phyloP scores from a whole-genome alignment of 148 eudicot species.

The Rheum nobile region DNA sequence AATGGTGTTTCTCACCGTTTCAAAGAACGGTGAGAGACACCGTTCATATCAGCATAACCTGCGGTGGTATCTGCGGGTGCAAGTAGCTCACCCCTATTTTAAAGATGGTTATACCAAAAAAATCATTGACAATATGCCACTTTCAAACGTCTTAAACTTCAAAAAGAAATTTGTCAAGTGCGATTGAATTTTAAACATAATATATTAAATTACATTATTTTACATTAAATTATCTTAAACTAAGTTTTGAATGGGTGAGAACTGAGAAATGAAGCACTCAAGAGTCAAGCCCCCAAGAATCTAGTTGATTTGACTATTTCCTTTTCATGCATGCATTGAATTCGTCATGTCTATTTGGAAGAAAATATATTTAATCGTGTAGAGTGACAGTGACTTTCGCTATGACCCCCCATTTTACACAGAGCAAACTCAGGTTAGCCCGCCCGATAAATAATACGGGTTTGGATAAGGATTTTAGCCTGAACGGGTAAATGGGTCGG shows the following conservation, averaged over 20 bases:
- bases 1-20: too few relatives aligned
- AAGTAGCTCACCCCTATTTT: too few relatives aligned
- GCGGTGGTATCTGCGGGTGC: too few relatives aligned
- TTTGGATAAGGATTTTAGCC: too few relatives aligned
- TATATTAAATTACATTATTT: too few relatives aligned
- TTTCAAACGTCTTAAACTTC: background rate
- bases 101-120: too few relatives aligned
- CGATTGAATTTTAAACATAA: too few relatives aligned
- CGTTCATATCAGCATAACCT: too few relatives aligned
- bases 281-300: conserved; percentile 8
- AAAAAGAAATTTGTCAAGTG: background rate
- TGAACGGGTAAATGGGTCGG: too few relatives aligned
- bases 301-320: conserved; percentile 14
- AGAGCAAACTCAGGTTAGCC: too few relatives aligned
- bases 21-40: too few relatives aligned
- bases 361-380: background rate
- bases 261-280: background rate
- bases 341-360: conserved; percentile 7
- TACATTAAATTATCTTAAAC: background rate
- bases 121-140: background rate
- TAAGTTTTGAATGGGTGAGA: background rate
- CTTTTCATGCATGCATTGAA: conserved; percentile 12
- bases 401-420: background rate
- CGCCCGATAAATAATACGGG: too few relatives aligned
- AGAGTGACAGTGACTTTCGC: background rate